Conservation (phyloP, 805 yeast genomes). For the Metahyphopichia silvanorum region DNA sequence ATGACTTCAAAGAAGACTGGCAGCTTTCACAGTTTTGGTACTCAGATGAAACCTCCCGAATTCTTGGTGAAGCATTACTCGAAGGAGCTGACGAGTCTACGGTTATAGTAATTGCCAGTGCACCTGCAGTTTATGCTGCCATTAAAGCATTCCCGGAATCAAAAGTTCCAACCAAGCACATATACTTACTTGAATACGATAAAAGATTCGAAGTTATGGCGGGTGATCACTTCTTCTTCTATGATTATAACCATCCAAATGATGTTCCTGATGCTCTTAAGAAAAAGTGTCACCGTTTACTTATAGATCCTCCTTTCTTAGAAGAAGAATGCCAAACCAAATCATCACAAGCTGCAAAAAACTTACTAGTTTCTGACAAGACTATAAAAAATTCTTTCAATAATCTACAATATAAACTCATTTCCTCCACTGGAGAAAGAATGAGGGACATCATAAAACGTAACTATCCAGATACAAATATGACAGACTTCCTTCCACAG, state of each 20-base stretch:
- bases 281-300: slow-evolving; percentile 64
- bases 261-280: slow-evolving; percentile 53
- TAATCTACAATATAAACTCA: slow-evolving; percentile 43
- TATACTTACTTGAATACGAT: slow-evolving; percentile 78
- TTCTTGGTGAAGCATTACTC: slow-evolving; percentile 65
- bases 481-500: slow-evolving; percentile 71
- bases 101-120: slow-evolving; percentile 73
- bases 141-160: slow-evolving; percentile 50
- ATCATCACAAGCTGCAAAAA: slow-evolving; percentile 50
- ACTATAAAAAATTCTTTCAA: slow-evolving; percentile 38
- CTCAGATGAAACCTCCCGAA: slow-evolving; percentile 65
- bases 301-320: slow-evolving; percentile 87
- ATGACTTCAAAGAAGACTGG: slow-evolving; percentile 87
- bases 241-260: slow-evolving; percentile 73
- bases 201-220: slow-evolving; percentile 71
- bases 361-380: slow-evolving; percentile 45
- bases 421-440: slow-evolving; percentile 89
- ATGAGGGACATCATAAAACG: slow-evolving; percentile 63
- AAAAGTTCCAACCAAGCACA: slow-evolving; percentile 61
- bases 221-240: slow-evolving; percentile 63
- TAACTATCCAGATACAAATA: slow-evolving; percentile 60
- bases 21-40: slow-evolving; percentile 93
- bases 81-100: slow-evolving; percentile 75
- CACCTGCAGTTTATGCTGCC: slow-evolving; percentile 91
- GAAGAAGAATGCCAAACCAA: slow-evolving; percentile 79